Evolutionary conservation across 2,329 filamentous ascomycete genomes (phyloP), one percentile per base, ranked within the genome.

Genomic region (Arthrobotrys entomopaga): DNA sequence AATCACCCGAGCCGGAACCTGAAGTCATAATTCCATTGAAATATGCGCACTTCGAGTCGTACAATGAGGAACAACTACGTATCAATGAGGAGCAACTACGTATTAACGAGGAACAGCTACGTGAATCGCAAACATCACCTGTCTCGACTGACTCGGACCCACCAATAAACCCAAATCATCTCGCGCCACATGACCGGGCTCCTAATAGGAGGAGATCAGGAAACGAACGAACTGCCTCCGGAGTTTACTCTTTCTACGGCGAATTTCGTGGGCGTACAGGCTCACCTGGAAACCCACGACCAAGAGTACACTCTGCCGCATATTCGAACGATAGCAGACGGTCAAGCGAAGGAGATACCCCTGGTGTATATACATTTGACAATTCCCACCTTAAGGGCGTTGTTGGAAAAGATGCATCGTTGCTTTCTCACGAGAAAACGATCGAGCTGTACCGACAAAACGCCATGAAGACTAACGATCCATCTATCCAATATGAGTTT

Each of bases 361-460:
- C 82, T 79, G 83, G 84, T 5, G 82, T 84, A 6, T 78, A 80
- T 42, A 84, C 87, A 26, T 85, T 96, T 72, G 91, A 96, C 81
- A 97, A 98, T 80, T 88, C 90, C 10, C 87, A 90, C 76, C 84
- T 99, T 56, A 90, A 92, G 73, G 88, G 86, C 65, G 89, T 87
- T 15, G 89, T 99, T 22, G 95, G 95, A 50, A 90, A 88, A 80
- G 96, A 96, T 83, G 94, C 94, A 2, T 97, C 93, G 19, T 85
- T 99, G 11, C 86, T 99, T 29, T 93, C 92, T 79, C 90, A 92
- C 38, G 91, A 94, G 80, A 93, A 98, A 83, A 99, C 95, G 1
- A 87, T 99, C 56, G 93, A 98, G 65, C 97, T 98, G 94, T 99
- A 99, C 81, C 88, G 94, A 50, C 90, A 90, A 65, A 99, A 98